Conservation (phyloP, 768 basidiomycete species). For the Russula emetica region DNA sequence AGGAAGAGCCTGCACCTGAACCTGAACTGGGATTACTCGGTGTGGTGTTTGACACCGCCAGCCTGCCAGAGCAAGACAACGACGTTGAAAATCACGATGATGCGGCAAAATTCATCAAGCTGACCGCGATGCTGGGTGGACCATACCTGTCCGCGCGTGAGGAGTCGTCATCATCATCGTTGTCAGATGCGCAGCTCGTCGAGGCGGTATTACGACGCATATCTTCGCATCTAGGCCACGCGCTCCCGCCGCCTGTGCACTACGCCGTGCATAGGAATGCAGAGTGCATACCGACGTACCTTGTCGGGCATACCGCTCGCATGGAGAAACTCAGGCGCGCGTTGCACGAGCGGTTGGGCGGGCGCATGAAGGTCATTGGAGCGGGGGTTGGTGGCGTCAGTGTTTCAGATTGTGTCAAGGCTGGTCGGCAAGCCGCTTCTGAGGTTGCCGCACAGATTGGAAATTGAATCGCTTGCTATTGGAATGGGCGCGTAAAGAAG, state of each 20-base stretch:
- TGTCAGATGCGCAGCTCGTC: slow-evolving; percentile 29
- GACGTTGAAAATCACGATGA: slow-evolving; percentile 25
- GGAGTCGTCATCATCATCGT: no score
- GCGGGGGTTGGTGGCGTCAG: slow-evolving; percentile 85
- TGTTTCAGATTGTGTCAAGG: slow-evolving; percentile 78
- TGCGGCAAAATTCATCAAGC: slow-evolving; percentile 52
- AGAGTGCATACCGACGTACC: slow-evolving; percentile 74
- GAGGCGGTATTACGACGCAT: slow-evolving; percentile 28
- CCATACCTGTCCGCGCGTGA: slow-evolving; percentile 42
- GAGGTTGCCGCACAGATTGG: slow-evolving; percentile 15
- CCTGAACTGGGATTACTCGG: slow-evolving; percentile 60
- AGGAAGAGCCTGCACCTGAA: not conserved
- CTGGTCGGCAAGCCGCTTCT: slow-evolving; percentile 50
- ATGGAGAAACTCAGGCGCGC: slow-evolving; percentile 54
- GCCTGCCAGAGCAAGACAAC: slow-evolving; percentile 57
- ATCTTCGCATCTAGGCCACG: slow-evolving; percentile 22
- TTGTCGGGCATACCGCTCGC: slow-evolving; percentile 66
- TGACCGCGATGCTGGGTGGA: slow-evolving; percentile 90
- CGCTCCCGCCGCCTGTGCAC: slow-evolving; percentile 50
- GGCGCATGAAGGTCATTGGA: slow-evolving; percentile 63
- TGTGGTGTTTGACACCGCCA: slow-evolving; percentile 84
- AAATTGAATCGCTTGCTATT: not conserved
- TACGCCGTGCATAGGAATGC: slow-evolving; percentile 51
- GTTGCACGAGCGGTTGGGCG: slow-evolving; percentile 38
- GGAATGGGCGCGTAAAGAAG: not conserved